These are phyloP conservation scores for Malus hybrid DNA, from an alignment of 331 rosid genomes.

Conservation along the genomic window DNA sequence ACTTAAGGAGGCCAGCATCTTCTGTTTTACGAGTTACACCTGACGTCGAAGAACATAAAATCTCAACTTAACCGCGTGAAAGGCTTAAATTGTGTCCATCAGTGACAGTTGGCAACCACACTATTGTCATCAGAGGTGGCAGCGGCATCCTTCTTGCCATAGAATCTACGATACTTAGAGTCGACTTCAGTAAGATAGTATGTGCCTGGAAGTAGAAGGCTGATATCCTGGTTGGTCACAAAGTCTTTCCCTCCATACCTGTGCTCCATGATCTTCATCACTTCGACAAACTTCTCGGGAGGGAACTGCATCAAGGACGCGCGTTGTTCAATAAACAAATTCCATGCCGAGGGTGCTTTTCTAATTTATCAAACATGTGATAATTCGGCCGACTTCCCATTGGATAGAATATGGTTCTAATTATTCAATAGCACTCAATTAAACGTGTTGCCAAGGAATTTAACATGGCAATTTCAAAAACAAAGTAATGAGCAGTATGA, in stretches of 20 bases:
- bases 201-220: conserved; percentile 73
- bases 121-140: conserved; percentile 23
- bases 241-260: conserved; percentile 90
- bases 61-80: neutral
- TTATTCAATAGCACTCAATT: neutral
- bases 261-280: conserved; percentile 89
- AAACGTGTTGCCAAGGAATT: neutral
- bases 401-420: neutral
- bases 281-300: conserved; percentile 77
- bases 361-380: neutral
- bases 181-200: conserved; percentile 96
- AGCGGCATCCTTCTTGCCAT: conserved; percentile 37
- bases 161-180: conserved; percentile 81
- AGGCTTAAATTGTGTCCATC: neutral
- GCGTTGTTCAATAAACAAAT: conserved; percentile 8
- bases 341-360: neutral
- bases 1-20: conserved; percentile 11
- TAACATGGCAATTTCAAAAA: neutral
- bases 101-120: conserved; percentile 60
- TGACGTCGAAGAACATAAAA: conserved; percentile 1
- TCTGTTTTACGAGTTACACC: conserved; percentile 6
- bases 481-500: neutral
- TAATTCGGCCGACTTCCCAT: neutral
- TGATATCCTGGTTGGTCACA: conserved; percentile 74
- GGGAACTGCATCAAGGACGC: conserved; percentile 43